Base-by-base conservation (phyloP, 768 basidiomycete genomes). In the Suillus lakei region DNA sequence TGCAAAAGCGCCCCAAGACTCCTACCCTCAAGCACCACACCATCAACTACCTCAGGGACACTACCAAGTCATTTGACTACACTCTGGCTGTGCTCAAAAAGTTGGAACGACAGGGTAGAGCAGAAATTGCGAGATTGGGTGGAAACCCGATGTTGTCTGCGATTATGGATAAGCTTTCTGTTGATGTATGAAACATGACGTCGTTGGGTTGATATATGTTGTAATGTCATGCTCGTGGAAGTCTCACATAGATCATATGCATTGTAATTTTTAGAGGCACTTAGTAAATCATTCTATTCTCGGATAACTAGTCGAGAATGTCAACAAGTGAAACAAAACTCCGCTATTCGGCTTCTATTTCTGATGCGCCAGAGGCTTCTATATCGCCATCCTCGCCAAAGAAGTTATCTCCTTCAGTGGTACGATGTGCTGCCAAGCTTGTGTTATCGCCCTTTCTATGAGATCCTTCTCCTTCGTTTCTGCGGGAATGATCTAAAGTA, bases 31-130 rank as follows among this genome's bases (percentile, higher is more conserved):
- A 98, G 75, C 77, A 78, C 2, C 91, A 95, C 74, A 85, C 90
- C 2, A 93, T 99, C 62, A 78, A 84, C 21, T 96, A 96, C 73
- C 86, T 99, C 69, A 83, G 82, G 54, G 80, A 88, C 28, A 84
- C 85, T 38, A 98, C 96, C 0, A 84, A 86, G 54, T 96, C 95
- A 0, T 98, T 99, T 70, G 90, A 88, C 1, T 99, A 99, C 74
- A 97, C 95, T 0, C 78, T 88, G 8, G 76, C 78, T 0, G 94
- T 97, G 1, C 77, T 98, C 46, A 70, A 74, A 6, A 85, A 80
- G 3, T 80, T 99, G 18, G 91, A 93, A 68, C 72, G 69, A 13
- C 92, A 95, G 74, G 88, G 90, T 0, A 73, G 84, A 5, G 80
- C 76, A 0, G 95, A 98, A 76, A 87, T 98, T 18, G 73, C 70